These are phyloP conservation scores for Smittium culicis DNA, from an alignment of 371 early-diverging fungal species.

Conservation along the genomic window DNA sequence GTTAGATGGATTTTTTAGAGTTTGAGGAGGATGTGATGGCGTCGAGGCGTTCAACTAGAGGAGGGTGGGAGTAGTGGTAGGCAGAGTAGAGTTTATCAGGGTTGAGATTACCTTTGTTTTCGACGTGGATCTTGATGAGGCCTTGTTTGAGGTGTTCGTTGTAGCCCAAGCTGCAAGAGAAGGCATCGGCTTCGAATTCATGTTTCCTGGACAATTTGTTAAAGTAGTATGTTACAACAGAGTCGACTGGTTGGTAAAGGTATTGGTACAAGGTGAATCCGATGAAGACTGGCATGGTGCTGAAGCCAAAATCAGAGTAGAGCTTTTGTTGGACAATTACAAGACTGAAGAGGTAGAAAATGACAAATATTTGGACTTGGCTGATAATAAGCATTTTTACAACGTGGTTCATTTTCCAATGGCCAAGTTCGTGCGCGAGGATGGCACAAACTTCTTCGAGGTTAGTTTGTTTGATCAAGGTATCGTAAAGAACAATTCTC, in stretches of 20 bases:
- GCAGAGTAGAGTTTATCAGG: conserved; percentile 83
- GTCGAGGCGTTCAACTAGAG: conserved; percentile 75
- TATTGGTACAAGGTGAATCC: conserved; percentile 79
- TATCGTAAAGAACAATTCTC: conserved; percentile 95
- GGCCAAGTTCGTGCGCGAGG: conserved; percentile 95
- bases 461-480: conserved; percentile 70
- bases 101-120: conserved; percentile 81
- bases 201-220: conserved; percentile 73
- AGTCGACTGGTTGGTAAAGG: conserved; percentile 64
- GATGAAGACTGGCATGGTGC: conserved; percentile 56
- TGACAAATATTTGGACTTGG: conserved; percentile 59
- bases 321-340: conserved; percentile 53
- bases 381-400: conserved; percentile 51
- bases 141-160: conserved; percentile 58
- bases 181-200: conserved; percentile 95
- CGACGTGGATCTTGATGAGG: conserved; percentile 77
- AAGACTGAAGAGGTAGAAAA: conserved; percentile 75
- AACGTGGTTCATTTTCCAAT: conserved; percentile 86
- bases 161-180: conserved; percentile 78
- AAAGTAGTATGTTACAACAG: conserved; percentile 52
- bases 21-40: conserved; percentile 37
- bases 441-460: conserved; percentile 87
- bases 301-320: conserved; percentile 78
- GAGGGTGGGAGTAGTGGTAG: conserved; percentile 91
- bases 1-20: background rate